Evolutionary conservation across 2,329 filamentous ascomycete species (phyloP), one percentile per base, ranked within the genome.

Genomic region (Xylariaceae sp.): DNA sequence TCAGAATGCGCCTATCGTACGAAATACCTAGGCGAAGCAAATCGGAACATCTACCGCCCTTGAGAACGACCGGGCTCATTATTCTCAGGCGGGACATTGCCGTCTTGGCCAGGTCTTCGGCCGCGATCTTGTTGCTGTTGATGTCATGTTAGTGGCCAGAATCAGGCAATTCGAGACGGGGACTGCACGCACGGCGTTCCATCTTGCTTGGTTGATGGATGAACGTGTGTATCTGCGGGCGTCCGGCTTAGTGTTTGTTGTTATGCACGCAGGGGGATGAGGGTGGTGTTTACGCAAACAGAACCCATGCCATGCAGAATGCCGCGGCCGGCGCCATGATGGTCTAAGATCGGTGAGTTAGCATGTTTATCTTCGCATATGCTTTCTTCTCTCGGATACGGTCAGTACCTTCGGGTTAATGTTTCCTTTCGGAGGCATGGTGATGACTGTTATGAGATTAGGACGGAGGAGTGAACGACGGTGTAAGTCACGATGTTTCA

Each of bases 241-340:
- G 7, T 34, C n/a, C 18, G 35, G 15, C 15, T 60, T 39, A 62
- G 54, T 53, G 58, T 35, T 10, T 10, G 47, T 15, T 30, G 23
- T 30, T 1, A 30, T 1, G 15, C 17, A 18, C 17, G 17, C 17
- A 15, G 48, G 15, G 23, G 18, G 15, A 23, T 9, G 41, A 59
- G 44, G 9, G 15, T 17, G 15, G 51, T 52, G 51, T 52, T 53
- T 56, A 64, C 62, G 61, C 62, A 45, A 64, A 64, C 17, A 64
- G 23, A 11, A 64, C 56, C 47, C 60, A 64, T 34, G 62, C 62
- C 62, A 64, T 64, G 4, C 61, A 63, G 8, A 64, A 64, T 1
- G 62, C 62, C 1, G 62, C 62, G 2, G 60, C 60, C 0, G 62
- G 62, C 0, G 62, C 62, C 61, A 63, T 58, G 2, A 64, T 61